These are phyloP conservation scores for Bruguiera sexangula DNA, from an alignment of 345 rosid species.

Conservation along the genomic window DNA sequence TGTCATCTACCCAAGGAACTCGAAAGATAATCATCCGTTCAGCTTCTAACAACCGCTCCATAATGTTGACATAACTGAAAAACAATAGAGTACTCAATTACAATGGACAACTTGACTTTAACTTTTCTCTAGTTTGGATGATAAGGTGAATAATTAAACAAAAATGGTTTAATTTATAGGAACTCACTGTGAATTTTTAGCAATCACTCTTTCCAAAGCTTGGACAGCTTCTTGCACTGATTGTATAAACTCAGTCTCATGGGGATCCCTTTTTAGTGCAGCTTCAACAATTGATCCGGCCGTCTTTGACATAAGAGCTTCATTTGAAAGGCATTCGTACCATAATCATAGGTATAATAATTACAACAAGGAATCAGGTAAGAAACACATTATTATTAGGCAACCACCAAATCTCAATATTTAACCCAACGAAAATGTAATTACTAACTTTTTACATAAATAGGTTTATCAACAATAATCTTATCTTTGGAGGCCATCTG, in stretches of 20 bases:
- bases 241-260: slow-evolving; percentile 91
- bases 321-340: slow-evolving; percentile 34
- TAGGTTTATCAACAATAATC: slow-evolving; percentile 78
- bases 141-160: neutral
- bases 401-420: neutral
- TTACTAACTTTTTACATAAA: slow-evolving; percentile 79
- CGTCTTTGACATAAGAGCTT: slow-evolving; percentile 98
- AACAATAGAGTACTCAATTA: slow-evolving; percentile 23
- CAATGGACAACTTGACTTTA: slow-evolving; percentile 1
- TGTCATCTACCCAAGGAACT: slow-evolving; percentile 98
- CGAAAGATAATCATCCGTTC: slow-evolving; percentile 89
- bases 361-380: neutral
- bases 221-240: slow-evolving; percentile 94
- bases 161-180: slow-evolving; percentile 18
- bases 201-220: slow-evolving; percentile 97
- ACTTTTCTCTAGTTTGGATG: slow-evolving; percentile 14
- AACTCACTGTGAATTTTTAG: slow-evolving; percentile 94
- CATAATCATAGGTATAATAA: neutral
- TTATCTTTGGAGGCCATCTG: slow-evolving; percentile 98
- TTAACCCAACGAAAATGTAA: neutral
- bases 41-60: slow-evolving; percentile 94
- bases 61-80: slow-evolving; percentile 86
- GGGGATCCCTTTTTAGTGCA: slow-evolving; percentile 86
- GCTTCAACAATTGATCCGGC: slow-evolving; percentile 97
- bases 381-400: slow-evolving; percentile 3